These are phyloP conservation scores for Cinchona pubescens DNA, from an alignment of 257 asterid genomes.

Conservation along the genomic window DNA sequence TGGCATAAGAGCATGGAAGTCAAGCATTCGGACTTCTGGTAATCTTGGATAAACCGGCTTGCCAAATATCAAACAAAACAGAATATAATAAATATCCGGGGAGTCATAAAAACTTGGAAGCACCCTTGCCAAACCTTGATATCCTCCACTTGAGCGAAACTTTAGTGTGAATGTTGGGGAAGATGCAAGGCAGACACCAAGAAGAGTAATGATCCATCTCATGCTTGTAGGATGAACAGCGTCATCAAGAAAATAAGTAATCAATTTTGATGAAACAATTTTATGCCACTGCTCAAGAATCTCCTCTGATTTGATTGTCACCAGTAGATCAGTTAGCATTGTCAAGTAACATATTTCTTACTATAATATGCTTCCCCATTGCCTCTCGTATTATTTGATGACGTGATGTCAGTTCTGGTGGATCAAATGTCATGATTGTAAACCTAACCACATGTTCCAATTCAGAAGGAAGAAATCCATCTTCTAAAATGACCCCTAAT, in stretches of 20 bases:
- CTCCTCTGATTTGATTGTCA: slow-evolving; percentile 92
- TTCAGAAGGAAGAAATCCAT: slow-evolving; percentile 95
- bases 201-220: slow-evolving; percentile 99
- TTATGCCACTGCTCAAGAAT: slow-evolving; percentile 99
- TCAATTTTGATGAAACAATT: slow-evolving; percentile 84
- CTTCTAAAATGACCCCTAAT: slow-evolving; percentile 92
- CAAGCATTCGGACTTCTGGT: slow-evolving; percentile 99
- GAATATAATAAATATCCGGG: slow-evolving; percentile 94
- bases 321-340: slow-evolving; percentile 97
- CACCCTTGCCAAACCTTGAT: slow-evolving; percentile 88
- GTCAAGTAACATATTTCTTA: slow-evolving; percentile 97
- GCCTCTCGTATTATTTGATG: slow-evolving; percentile 69
- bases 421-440: slow-evolving; percentile 95
- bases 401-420: slow-evolving; percentile 69
- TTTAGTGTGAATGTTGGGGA: slow-evolving; percentile 93
- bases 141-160: slow-evolving; percentile 97
- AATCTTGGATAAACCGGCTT: slow-evolving; percentile 97
- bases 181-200: slow-evolving; percentile 94
- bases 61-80: slow-evolving; percentile 91
- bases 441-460: slow-evolving; percentile 94
- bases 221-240: slow-evolving; percentile 99
- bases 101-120: slow-evolving; percentile 96
- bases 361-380: slow-evolving; percentile 98
- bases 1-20: slow-evolving; percentile 96
- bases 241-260: slow-evolving; percentile 92